Conservation (phyloP, 192 early-diverging fungal genomes). For the Martensiomyces pterosporus region DNA sequence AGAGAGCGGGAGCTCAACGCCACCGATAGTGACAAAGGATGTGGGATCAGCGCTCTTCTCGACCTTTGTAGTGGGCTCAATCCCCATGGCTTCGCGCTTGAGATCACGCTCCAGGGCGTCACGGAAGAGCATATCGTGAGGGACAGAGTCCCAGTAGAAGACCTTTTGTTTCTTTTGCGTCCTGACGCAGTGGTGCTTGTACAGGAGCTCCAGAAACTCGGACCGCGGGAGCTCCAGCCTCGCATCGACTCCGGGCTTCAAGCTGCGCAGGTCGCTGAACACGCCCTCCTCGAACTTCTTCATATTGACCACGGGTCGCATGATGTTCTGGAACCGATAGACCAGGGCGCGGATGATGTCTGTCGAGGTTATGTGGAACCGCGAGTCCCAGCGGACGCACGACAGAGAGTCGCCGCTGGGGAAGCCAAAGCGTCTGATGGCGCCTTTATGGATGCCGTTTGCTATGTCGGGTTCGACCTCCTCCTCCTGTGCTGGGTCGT, state of each 20-base stretch:
- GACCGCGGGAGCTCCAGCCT: slow-evolving; percentile 89
- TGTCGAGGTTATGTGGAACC: slow-evolving; percentile 93
- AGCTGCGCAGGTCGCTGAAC: slow-evolving; percentile 90
- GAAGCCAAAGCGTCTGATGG: slow-evolving; percentile 51
- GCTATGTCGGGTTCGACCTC: slow-evolving; percentile 43
- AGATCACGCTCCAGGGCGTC: slow-evolving; percentile 96
- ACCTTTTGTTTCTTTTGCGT: slow-evolving; percentile 99
- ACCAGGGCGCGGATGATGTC: slow-evolving; percentile 90
- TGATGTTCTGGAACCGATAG: slow-evolving; percentile 88
- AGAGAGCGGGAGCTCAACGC: slow-evolving; percentile 45
- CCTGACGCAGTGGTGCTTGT: slow-evolving; percentile 93
- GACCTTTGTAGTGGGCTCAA: slow-evolving; percentile 73
- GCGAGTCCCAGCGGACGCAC: slow-evolving; percentile 90
- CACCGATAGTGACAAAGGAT: slow-evolving; percentile 39
- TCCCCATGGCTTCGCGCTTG: slow-evolving; percentile 84
- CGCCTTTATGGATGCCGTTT: slow-evolving; percentile 28
- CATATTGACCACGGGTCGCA: slow-evolving; percentile 76
- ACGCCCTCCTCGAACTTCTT: slow-evolving; percentile 99
- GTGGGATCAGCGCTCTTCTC: slow-evolving; percentile 22
- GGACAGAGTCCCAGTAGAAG: slow-evolving; percentile 97
- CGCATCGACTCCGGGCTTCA: slow-evolving; percentile 93
- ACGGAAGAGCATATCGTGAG: slow-evolving; percentile 89
- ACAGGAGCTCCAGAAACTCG: slow-evolving; percentile 89
- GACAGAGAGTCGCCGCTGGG: slow-evolving; percentile 86
- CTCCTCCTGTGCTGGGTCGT: slow-evolving; percentile 39